Conservation (phyloP, 2,329 filamentous ascomycete genomes). For the Colletotrichum lindemuthianum region DNA sequence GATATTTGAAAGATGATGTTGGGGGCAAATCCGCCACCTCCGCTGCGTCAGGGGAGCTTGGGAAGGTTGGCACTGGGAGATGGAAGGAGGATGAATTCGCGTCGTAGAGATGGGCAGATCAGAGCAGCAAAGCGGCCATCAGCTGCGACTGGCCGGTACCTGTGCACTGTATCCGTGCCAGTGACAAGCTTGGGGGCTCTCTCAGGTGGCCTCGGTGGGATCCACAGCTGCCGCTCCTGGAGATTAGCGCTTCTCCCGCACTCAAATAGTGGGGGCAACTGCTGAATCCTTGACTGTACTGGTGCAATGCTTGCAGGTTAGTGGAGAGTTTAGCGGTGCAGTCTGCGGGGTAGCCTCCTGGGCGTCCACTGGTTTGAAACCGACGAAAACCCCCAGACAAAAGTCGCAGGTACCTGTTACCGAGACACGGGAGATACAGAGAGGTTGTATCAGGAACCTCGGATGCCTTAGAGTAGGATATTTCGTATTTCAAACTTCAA, state of each 20-base stretch:
- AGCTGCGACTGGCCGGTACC: slow-evolving; percentile 22
- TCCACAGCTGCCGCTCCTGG: slow-evolving; percentile 24
- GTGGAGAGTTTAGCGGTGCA: slow-evolving; percentile 18
- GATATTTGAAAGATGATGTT: slow-evolving; percentile 4
- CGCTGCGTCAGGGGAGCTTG: slow-evolving; percentile 3
- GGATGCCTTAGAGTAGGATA: too few species aligned
- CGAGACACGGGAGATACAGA: too few species aligned
- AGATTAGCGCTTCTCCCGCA: slow-evolving; percentile 17
- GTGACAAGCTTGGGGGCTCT: too few species aligned
- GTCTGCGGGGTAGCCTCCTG: slow-evolving; percentile 32
- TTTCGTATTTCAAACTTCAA: too few species aligned
- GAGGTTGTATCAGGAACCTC: too few species aligned
- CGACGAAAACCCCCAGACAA: slow-evolving; percentile 17
- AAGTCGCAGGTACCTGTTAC: too few species aligned
- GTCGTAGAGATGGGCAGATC: slow-evolving; percentile 16
- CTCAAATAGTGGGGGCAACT: background rate
- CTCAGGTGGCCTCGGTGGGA: background rate
- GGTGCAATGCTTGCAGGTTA: background rate
- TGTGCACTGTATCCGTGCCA: too few species aligned
- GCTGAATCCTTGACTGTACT: background rate
- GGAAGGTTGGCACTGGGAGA: slow-evolving; percentile 1
- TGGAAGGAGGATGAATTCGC: slow-evolving; percentile 7
- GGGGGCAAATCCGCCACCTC: slow-evolving; percentile 23
- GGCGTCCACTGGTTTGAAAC: slow-evolving; percentile 25
- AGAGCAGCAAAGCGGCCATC: slow-evolving; percentile 29